Conservation (phyloP, 2,329 filamentous ascomycete species). For the Clonostachys sp. region DNA sequence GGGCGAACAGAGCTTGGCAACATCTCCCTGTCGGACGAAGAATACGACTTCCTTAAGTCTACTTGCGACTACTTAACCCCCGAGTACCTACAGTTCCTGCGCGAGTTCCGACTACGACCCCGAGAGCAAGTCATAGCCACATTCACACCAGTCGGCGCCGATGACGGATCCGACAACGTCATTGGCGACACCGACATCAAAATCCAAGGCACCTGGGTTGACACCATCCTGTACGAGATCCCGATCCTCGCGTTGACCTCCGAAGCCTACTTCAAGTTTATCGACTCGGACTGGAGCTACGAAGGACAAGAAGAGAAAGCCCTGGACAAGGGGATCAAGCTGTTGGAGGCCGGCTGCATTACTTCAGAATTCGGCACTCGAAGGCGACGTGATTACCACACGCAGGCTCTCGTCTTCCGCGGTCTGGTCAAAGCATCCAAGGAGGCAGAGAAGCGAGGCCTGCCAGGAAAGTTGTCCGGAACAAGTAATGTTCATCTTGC, state of each 20-base stretch:
- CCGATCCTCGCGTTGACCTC: conserved; percentile 87
- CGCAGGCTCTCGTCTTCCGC: conserved; percentile 85
- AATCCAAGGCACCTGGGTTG: conserved; percentile 81
- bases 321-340: conserved; percentile 69
- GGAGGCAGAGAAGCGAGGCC: conserved; percentile 60
- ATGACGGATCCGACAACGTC: conserved; percentile 60
- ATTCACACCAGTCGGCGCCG: conserved; percentile 52
- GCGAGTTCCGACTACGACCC: conserved; percentile 76
- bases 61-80: conserved; percentile 77
- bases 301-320: conserved; percentile 82
- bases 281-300: conserved; percentile 89
- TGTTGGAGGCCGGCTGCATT: conserved; percentile 79
- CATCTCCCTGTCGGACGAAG: conserved; percentile 73
- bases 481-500: conserved; percentile 97
- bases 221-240: conserved; percentile 97
- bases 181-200: conserved; percentile 72
- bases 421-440: conserved; percentile 77
- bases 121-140: conserved; percentile 71
- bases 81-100: conserved; percentile 77
- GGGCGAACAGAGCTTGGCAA: conserved; percentile 66
- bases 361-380: conserved; percentile 94
- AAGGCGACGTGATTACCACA: conserved; percentile 87
- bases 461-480: conserved; percentile 71
- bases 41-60: conserved; percentile 71
- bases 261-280: conserved; percentile 96